These are phyloP conservation scores for Ustilago sp. DNA, from an alignment of 1,284 basidiomycete species.

Conservation along the genomic window DNA sequence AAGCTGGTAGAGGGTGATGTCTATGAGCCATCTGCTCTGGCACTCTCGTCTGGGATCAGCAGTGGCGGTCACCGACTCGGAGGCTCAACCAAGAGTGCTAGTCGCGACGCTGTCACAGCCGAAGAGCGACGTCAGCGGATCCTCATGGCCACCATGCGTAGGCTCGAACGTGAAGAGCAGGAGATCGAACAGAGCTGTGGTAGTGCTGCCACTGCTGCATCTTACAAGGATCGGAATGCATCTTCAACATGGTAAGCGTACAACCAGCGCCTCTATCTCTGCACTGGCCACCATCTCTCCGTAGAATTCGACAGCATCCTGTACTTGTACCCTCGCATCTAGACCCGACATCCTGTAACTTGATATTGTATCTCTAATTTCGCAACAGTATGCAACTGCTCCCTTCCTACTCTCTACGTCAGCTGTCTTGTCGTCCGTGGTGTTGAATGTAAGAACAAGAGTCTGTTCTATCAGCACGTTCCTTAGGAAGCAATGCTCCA, in stretches of 20 bases:
- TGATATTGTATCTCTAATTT: neutral
- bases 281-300: neutral
- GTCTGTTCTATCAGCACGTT: no score
- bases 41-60: neutral
- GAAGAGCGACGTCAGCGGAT: conserved; percentile 48
- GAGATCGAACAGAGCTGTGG: conserved; percentile 49
- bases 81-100: conserved; percentile 1
- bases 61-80: conserved; percentile 19
- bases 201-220: conserved; percentile 20
- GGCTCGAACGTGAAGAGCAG: conserved; percentile 49
- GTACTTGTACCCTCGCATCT: conserved; percentile 8
- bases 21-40: conserved; percentile 39
- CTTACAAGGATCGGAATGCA: conserved; percentile 7
- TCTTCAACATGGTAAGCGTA: conserved; percentile 5
- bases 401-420: no score
- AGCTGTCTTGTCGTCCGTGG: no score
- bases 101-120: neutral
- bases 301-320: neutral
- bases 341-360: neutral
- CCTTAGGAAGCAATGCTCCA: neutral
- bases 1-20: conserved; percentile 42
- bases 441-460: no score
- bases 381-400: no score
- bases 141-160: conserved; percentile 50
- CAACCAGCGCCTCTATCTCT: neutral